Conservation (phyloP, 768 basidiomycete genomes). For the Hericium rajendrae region DNA sequence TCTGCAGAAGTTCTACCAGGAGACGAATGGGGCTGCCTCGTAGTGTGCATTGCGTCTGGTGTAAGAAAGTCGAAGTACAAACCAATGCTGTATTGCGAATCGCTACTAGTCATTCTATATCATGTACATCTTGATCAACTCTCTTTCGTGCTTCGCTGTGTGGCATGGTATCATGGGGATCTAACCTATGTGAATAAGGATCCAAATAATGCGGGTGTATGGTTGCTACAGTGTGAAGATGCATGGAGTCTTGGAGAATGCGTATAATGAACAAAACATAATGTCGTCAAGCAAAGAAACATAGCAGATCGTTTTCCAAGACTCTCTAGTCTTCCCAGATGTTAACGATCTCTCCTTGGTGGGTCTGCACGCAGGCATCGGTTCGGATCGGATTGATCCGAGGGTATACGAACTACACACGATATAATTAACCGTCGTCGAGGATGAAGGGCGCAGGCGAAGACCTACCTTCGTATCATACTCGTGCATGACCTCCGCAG, state of each 20-base stretch:
- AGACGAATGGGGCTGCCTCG: not conserved
- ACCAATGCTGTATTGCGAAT: not conserved
- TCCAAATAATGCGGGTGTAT: not conserved
- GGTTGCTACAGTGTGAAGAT: not conserved
- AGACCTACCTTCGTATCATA: constrained; percentile 64
- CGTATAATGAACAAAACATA: not conserved
- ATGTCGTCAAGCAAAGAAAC: no score
- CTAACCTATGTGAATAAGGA: no score
- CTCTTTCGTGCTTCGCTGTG: no score
- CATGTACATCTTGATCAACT: no score
- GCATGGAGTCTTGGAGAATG: not conserved
- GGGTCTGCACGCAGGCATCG: constrained; percentile 80
- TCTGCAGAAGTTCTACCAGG: constrained; percentile 71
- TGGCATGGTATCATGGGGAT: no score
- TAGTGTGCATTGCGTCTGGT: not conserved
- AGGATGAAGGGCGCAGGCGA: not conserved
- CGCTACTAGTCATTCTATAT: not conserved
- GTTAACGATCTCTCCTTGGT: constrained; percentile 68
- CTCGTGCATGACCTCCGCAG: constrained; percentile 75
- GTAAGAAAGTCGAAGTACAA: not conserved
- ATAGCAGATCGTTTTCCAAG: no score
- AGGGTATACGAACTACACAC: constrained; percentile 70
- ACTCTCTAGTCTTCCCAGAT: constrained; percentile 2
- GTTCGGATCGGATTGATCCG: constrained; percentile 64
- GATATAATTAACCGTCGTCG: not conserved